Percentiles rank a stretch among this genome's conserved stretches.
These are phyloP conservation scores for Coemansia sp. DNA, from an alignment of 192 early-diverging fungal species.

Conservation along the genomic window DNA sequence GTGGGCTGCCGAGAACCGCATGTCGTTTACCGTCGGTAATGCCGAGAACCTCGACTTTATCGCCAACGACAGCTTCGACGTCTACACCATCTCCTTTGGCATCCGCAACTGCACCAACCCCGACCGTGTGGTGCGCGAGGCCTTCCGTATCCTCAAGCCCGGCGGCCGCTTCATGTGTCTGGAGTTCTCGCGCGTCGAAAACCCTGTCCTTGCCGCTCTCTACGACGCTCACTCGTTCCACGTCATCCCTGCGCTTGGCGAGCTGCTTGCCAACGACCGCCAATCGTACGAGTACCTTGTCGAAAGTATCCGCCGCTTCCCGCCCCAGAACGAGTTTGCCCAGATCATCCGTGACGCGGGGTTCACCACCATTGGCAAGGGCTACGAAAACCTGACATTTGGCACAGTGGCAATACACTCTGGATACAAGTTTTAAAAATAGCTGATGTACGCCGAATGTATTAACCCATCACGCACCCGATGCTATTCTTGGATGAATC, in stretches of 20 bases:
- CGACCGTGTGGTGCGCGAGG: slow-evolving; percentile 84
- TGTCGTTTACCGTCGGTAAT: slow-evolving; percentile 81
- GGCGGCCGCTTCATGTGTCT: slow-evolving; percentile 96
- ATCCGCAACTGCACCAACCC: slow-evolving; percentile 97
- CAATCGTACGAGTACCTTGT: slow-evolving; percentile 97
- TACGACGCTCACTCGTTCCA: slow-evolving; percentile 96
- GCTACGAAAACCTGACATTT: slow-evolving; percentile 95
- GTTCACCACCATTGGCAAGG: slow-evolving; percentile 84
- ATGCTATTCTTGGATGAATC: not conserved
- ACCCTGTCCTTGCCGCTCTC: slow-evolving; percentile 77
- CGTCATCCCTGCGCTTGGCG: slow-evolving; percentile 86
- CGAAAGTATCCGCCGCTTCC: slow-evolving; percentile 94
- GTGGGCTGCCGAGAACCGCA: slow-evolving; percentile 61
- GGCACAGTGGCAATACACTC: slow-evolving; percentile 92
- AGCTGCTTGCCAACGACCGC: slow-evolving; percentile 83
- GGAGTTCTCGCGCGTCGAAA: slow-evolving; percentile 89
- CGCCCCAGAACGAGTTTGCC: slow-evolving; percentile 84
- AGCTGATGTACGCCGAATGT: too few relatives aligned
- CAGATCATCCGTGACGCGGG: slow-evolving; percentile 87
- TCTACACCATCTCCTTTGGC: slow-evolving; percentile 97
- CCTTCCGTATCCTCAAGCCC: slow-evolving; percentile 90
- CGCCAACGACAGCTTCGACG: slow-evolving; percentile 77
- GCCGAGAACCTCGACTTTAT: slow-evolving; percentile 82
- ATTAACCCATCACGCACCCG: too few relatives aligned
- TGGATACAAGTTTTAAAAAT: slow-evolving; percentile 1